Evolutionary conservation across 2,329 filamentous ascomycete genomes (phyloP), one percentile per base, ranked within the genome.

Genomic region (Colletotrichum graminicola): DNA sequence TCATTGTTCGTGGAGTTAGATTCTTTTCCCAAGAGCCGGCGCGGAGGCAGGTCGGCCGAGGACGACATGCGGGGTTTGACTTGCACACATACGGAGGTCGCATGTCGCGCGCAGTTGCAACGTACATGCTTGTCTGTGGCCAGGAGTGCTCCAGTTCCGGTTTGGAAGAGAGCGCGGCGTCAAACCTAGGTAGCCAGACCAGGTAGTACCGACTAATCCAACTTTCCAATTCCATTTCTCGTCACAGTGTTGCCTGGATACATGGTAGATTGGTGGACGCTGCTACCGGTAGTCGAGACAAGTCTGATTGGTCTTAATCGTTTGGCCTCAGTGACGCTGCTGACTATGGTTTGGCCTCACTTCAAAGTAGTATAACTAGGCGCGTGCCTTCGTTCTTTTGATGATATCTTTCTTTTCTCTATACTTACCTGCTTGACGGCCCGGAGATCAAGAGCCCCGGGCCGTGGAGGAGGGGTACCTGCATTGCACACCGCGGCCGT

Each of bases 141-240:
- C 59, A 47, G 51, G 54, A 45, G 47, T 54, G 66, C 60, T 63
- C 60, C 41, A 47, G 63, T 68, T 55, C 57, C 59, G 59, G 52
- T 59, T 67, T 21, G 52, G 47, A 64, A 64, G 45, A 67, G 56
- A 69, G 69, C 65, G 59, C 52, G 59, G 59, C 69, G 65, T 69
- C 60, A 66, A 66, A 56, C 66, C 51, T 54, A 69, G 65, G 69
- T 69, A 69, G 65, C 69, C 60, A 72, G 69, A 54, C 65, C 66
- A 55, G 65, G 65, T 60, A 64, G 60, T 67, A 62, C 69, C 66
- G 43, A 60, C 45, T 72, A 72, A 69, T 72, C 49, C 66, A 69
- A 69, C 54, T 72, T 63, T 64, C 36, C 29, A 55, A 47, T 69
- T 59, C 54, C 52, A 56, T 23, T 10, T 10, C n/a, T 6, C 23